These are phyloP conservation scores for Naganishia vishniacii DNA, from an alignment of 768 basidiomycete species.

Conservation along the genomic window DNA sequence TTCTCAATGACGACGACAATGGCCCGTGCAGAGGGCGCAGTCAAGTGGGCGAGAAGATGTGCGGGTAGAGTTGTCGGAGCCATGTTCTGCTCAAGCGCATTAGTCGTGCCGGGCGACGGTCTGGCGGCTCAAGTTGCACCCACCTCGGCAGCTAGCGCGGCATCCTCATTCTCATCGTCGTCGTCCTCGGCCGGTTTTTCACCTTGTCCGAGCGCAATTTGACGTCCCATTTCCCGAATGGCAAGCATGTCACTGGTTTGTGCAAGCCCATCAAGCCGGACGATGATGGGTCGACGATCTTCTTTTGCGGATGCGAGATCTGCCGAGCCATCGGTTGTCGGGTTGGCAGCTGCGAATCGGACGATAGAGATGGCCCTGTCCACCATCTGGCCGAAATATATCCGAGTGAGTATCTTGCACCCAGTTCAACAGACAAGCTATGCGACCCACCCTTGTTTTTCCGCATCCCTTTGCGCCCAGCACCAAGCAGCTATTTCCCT, in stretches of 20 bases:
- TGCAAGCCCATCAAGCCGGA: slow-evolving; percentile 77
- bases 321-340: neutral
- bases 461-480: slow-evolving; percentile 81
- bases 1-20: slow-evolving; percentile 79
- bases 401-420: neutral
- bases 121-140: neutral
- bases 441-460: slow-evolving; percentile 63
- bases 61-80: slow-evolving; percentile 60
- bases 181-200: slow-evolving; percentile 46
- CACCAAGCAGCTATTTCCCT: slow-evolving; percentile 88
- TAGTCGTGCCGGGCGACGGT: neutral
- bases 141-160: slow-evolving; percentile 35
- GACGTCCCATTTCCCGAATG: slow-evolving; percentile 83
- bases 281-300: slow-evolving; percentile 56
- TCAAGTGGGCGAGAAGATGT: slow-evolving; percentile 49
- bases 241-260: slow-evolving; percentile 82
- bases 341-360: neutral
- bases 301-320: neutral
- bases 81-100: slow-evolving; percentile 31
- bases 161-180: slow-evolving; percentile 49
- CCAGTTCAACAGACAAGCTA: too few relatives aligned
- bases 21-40: slow-evolving; percentile 58
- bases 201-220: slow-evolving; percentile 54
- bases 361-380: slow-evolving; percentile 28
- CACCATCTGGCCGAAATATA: slow-evolving; percentile 23